phyloP scores from a whole-genome alignment of 257 asterid genomes.

The Penstemon newberryi region DNA sequence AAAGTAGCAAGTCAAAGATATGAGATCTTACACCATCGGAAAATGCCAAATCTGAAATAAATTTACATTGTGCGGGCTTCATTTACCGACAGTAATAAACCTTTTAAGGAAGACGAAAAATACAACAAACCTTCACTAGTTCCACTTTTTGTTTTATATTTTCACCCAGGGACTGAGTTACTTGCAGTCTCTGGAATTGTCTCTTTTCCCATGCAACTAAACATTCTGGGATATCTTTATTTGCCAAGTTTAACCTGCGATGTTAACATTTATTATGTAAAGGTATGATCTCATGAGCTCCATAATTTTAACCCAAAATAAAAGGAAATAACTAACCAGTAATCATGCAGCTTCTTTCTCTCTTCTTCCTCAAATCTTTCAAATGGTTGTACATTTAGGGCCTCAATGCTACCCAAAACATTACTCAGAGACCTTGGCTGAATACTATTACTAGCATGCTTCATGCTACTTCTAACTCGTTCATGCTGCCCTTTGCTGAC shows the following conservation, averaged over 20 bases:
- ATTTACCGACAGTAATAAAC: background rate
- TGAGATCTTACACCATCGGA: background rate
- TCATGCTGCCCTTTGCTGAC: slow-evolving; percentile 91
- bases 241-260: slow-evolving; percentile 75
- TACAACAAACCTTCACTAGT: slow-evolving; percentile 48
- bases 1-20: slow-evolving; percentile 19
- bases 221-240: slow-evolving; percentile 58
- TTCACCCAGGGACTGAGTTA: slow-evolving; percentile 51
- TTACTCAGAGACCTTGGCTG: slow-evolving; percentile 68
- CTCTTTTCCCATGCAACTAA: slow-evolving; percentile 57
- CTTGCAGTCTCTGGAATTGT: slow-evolving; percentile 44
- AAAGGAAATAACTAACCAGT: slow-evolving; percentile 63
- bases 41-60: slow-evolving; percentile 14
- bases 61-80: slow-evolving; percentile 17
- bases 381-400: slow-evolving; percentile 77
- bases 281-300: slow-evolving; percentile 25
- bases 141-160: slow-evolving; percentile 57
- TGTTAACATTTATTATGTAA: slow-evolving; percentile 7
- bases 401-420: slow-evolving; percentile 73
- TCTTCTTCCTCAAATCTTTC: slow-evolving; percentile 95
- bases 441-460: slow-evolving; percentile 63
- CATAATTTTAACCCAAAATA: slow-evolving; percentile 24
- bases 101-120: slow-evolving; percentile 13
- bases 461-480: slow-evolving; percentile 81
- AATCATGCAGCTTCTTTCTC: slow-evolving; percentile 67